Conservation (phyloP, 352 stramenopile genomes). For the Aphanomyces stellatus region DNA sequence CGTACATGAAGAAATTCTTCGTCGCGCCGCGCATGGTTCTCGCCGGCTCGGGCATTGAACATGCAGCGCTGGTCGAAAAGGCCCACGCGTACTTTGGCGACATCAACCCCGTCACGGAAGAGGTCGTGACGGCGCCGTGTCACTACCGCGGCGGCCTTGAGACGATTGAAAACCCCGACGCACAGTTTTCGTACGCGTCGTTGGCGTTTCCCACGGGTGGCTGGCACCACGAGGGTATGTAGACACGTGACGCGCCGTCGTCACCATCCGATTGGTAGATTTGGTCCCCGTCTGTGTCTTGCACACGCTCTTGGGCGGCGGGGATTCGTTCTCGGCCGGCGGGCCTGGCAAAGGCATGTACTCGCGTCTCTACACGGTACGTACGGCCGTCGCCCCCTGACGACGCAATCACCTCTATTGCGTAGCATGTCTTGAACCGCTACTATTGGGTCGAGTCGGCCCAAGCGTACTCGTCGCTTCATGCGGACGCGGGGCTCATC, state of each 20-base stretch:
- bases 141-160: conserved; percentile 66
- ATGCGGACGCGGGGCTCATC: conserved; percentile 91
- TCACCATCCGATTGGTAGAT: conserved; percentile 29
- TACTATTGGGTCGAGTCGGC: conserved; percentile 98
- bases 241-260: background rate
- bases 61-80: conserved; percentile 88
- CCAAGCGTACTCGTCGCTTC: conserved; percentile 95
- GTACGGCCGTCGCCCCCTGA: background rate
- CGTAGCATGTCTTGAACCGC: conserved; percentile 91
- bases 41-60: conserved; percentile 91
- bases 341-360: conserved; percentile 99
- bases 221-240: conserved; percentile 87
- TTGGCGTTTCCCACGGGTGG: conserved; percentile 95
- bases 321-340: conserved; percentile 97
- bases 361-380: conserved; percentile 93
- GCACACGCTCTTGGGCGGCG: conserved; percentile 96
- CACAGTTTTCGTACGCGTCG: conserved; percentile 84
- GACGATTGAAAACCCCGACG: conserved; percentile 53
- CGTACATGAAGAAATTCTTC: conserved; percentile 71
- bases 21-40: conserved; percentile 87
- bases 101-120: conserved; percentile 27
- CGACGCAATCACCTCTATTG: background rate
- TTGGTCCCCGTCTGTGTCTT: conserved; percentile 96
- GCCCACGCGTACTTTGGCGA: conserved; percentile 85
- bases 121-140: conserved; percentile 26